Evolutionary conservation across 1,139 yeast species (phyloP).

Genomic region (Yamadazyma membranifaciens): DNA sequence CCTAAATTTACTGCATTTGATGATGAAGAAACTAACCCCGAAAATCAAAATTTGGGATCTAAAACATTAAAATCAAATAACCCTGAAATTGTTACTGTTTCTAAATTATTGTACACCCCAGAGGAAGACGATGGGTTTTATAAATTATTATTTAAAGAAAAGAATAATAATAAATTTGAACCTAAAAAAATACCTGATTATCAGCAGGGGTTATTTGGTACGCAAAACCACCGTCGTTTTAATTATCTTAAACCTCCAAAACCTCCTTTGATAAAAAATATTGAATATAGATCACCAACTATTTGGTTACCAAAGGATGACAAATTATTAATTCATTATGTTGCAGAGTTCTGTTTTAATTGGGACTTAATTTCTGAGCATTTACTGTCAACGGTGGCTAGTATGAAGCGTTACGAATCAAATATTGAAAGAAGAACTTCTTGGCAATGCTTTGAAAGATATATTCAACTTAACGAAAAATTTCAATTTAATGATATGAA

Average conservation of each 20-base stretch:
- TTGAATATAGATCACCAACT: slow-evolving; percentile 83
- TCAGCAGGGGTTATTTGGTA: slow-evolving; percentile 60
- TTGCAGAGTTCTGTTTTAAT: slow-evolving; percentile 84
- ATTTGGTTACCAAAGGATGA: slow-evolving; percentile 97
- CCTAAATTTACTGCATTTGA: slow-evolving; percentile 56
- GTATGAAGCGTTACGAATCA: slow-evolving; percentile 64
- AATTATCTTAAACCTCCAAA: slow-evolving; percentile 75
- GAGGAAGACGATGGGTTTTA: slow-evolving; percentile 66
- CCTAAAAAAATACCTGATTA: slow-evolving; percentile 31
- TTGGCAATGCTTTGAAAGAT: slow-evolving; percentile 98
- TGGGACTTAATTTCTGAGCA: slow-evolving; percentile 92
- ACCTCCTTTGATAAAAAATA: slow-evolving; percentile 79
- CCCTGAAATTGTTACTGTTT: slow-evolving; percentile 36
- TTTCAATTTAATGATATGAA: slow-evolving; percentile 84
- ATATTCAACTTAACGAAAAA: slow-evolving; percentile 86
- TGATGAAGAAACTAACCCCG: slow-evolving; percentile 19
- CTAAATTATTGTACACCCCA: slow-evolving; percentile 59
- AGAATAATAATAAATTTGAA: slow-evolving; percentile 17
- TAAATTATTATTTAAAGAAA: slow-evolving; percentile 57
- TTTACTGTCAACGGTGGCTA: slow-evolving; percentile 55
- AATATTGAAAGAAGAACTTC: slow-evolving; percentile 94
- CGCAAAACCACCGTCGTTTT: slow-evolving; percentile 58
- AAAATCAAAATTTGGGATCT: slow-evolving; percentile 19
- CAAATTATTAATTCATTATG: slow-evolving; percentile 70
- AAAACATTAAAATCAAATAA: slow-evolving; percentile 22